Conservation (phyloP, 192 early-diverging fungal genomes). For the Thoreauomyces humboldtii region DNA sequence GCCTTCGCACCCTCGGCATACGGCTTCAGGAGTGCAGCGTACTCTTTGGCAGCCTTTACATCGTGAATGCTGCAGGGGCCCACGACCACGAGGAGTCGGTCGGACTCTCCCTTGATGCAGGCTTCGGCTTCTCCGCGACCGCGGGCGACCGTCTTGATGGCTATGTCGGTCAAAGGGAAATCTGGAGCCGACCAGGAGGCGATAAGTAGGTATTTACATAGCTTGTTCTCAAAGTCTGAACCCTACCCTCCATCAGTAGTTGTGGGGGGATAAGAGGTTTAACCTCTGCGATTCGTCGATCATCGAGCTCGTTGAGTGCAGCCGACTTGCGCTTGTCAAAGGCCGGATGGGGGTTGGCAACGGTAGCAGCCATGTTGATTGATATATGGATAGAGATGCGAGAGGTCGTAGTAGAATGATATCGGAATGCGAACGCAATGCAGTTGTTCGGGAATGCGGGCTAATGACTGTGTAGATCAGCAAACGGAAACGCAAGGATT, state of each 20-base stretch:
- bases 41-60: conserved; percentile 77
- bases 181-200: no score
- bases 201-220: no score
- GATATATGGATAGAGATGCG: no score
- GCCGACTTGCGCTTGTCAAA: not conserved
- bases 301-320: conserved; percentile 91
- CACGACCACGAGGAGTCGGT: conserved; percentile 86
- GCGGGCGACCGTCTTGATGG: conserved; percentile 69
- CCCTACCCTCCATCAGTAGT: no score
- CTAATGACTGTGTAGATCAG: no score
- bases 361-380: no score
- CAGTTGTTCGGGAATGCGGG: no score
- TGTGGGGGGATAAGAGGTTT: conserved; percentile 28
- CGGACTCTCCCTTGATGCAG: conserved; percentile 68
- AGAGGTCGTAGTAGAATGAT: no score
- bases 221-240: no score
- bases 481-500: no score
- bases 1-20: conserved; percentile 64
- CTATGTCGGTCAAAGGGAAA: conserved; percentile 70
- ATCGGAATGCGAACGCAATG: no score
- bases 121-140: conserved; percentile 29
- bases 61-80: conserved; percentile 98
- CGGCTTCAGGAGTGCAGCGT: conserved; percentile 43
- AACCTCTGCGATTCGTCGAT: conserved; percentile 77
- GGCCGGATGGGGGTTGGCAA: no score